Conservation (phyloP, 1,284 basidiomycete genomes). For the Chondrostereum purpureum region DNA sequence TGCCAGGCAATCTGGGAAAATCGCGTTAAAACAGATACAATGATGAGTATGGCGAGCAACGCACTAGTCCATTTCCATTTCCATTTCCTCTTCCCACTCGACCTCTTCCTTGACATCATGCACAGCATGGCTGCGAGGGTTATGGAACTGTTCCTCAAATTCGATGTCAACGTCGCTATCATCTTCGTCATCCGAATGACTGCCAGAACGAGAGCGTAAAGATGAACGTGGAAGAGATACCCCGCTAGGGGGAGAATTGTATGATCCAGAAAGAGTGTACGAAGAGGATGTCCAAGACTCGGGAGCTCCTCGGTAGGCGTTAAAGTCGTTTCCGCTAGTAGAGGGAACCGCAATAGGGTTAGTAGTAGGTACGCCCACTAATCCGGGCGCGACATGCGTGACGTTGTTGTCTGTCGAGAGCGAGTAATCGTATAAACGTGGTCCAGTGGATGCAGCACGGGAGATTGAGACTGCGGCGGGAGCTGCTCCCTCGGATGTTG, state of each 20-base stretch:
- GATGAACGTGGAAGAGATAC: background rate
- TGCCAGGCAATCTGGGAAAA: background rate
- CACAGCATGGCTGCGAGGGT: constrained; percentile 9
- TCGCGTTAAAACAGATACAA: background rate
- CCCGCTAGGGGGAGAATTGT: background rate
- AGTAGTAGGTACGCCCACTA: constrained; percentile 41
- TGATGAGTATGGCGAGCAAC: constrained; percentile 7
- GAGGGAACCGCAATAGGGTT: constrained; percentile 11
- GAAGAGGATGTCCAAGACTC: background rate
- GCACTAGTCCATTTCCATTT: constrained; percentile 53
- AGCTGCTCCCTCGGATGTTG: constrained; percentile 14
- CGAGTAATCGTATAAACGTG: constrained; percentile 59
- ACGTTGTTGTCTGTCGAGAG: constrained; percentile 38
- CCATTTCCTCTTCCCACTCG: constrained; percentile 56
- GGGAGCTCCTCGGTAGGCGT: background rate
- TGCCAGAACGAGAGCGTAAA: background rate
- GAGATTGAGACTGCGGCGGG: constrained; percentile 19
- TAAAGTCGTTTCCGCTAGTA: constrained; percentile 5
- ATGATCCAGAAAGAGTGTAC: constrained; percentile 7
- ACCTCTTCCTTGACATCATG: constrained; percentile 27
- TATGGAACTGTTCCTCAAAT: constrained; percentile 21
- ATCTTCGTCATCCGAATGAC: constrained; percentile 30
- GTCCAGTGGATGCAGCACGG: constrained; percentile 37
- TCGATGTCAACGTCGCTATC: constrained; percentile 22
- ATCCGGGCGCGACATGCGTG: constrained; percentile 53